Evolutionary conservation across 331 rosid species (phyloP), one percentile per base, ranked within the genome.

Genomic region (Phaseolus coccineus): DNA sequence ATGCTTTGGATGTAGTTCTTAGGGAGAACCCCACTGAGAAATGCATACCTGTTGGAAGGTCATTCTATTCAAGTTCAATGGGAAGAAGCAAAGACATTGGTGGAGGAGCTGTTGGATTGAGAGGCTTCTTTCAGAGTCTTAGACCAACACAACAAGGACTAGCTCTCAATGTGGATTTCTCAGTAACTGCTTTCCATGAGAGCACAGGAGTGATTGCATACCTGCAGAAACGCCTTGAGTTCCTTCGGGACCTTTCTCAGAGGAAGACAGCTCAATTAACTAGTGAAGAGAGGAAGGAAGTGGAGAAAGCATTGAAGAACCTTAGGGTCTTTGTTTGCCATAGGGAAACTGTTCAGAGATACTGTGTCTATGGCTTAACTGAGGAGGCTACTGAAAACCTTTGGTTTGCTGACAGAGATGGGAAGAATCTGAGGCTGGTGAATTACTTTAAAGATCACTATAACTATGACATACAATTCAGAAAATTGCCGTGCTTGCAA

Each of bases 61-160:
- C 99, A 53, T 85, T 93, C 46, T 96, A 85, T 77, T 91, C 99
- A 8, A 90, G 81, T 68, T 76, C 94, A 22, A 91, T 91, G 93
- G 97, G 96, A 84, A 93, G 98, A 71, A 53, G 88, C 82, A 89
- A 91, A 81, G 99, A 90, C 2, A 90, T 96, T 65, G 96, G 99
- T 31, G 99, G 98, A 25, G 99, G 99, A 67, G 98, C 96, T 69
- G 88, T 90, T 72, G 99, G 99, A 79, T 75, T 93, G 82, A 88
- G 99, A 84, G 99, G 99, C 69, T 96, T 93, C 89, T 96, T 96
- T 82, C 99, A 96, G 87, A 96, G 99, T 85, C 99, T 96, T 76
- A 58, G 99, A 51, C 98, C 97, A 35, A 96, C 98, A 0, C 98
- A 93, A 65, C 98, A 96, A 89, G 99, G 99, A 59, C 92, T 96